These are phyloP conservation scores for Mycena filopes DNA, from an alignment of 768 basidiomycete genomes.

Conservation along the genomic window DNA sequence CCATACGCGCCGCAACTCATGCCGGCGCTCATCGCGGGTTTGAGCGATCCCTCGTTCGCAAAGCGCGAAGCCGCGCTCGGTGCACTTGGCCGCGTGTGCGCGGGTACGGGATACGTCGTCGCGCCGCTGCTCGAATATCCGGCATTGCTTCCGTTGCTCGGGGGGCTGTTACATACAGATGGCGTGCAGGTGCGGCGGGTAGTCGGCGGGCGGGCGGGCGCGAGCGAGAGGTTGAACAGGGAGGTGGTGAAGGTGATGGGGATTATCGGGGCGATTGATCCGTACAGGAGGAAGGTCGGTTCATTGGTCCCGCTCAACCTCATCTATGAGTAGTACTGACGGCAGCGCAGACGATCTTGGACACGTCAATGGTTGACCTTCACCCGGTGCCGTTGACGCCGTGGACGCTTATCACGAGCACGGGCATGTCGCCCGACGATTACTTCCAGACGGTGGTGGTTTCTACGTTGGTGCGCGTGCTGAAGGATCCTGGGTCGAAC, in stretches of 20 bases:
- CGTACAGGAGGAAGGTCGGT: constrained; percentile 90
- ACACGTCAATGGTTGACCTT: constrained; percentile 67
- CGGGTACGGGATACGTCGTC: constrained; percentile 96
- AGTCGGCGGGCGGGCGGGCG: neutral
- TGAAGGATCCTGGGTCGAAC: constrained; percentile 89
- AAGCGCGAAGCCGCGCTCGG: constrained; percentile 95
- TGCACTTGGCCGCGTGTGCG: constrained; percentile 94
- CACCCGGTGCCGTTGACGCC: constrained; percentile 73
- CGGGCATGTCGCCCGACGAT: constrained; percentile 84
- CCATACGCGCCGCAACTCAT: constrained; percentile 88
- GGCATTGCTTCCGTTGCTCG: constrained; percentile 84
- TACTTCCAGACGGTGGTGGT: constrained; percentile 98
- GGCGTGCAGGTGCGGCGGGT: neutral
- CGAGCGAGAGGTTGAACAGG: constrained; percentile 69
- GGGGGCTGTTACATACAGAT: constrained; percentile 75
- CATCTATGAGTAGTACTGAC: neutral
- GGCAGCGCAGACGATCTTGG: constrained; percentile 52
- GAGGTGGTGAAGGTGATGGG: constrained; percentile 97
- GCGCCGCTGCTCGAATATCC: constrained; percentile 92
- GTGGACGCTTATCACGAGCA: constrained; percentile 55
- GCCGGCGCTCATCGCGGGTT: constrained; percentile 86
- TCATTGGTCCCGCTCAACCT: constrained; percentile 50
- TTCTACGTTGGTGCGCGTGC: constrained; percentile 85
- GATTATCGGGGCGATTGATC: constrained; percentile 95
- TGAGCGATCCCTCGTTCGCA: constrained; percentile 85